Conservation (phyloP, 257 asterid species). For the Solanum verrucosum region DNA sequence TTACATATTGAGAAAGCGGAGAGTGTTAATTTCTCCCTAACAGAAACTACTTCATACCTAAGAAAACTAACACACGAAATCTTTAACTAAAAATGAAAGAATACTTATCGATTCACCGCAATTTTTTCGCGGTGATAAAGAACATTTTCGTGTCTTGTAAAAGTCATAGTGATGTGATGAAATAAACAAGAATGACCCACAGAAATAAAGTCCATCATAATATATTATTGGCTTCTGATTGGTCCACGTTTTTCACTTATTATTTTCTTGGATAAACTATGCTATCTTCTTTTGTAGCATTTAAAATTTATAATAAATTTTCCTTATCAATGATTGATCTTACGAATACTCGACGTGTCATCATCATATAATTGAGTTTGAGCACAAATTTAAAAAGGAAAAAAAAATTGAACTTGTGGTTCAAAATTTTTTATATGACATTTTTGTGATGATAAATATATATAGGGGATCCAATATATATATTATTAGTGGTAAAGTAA, state of each 20-base stretch:
- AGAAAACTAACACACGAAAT: not conserved
- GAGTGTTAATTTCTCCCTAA: not conserved
- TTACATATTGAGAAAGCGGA: accelerated
- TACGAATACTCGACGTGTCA: not conserved
- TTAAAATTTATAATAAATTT: not conserved
- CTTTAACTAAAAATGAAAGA: not conserved
- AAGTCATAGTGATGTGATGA: not conserved
- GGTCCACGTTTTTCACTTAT: not conserved
- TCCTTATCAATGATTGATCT: not conserved
- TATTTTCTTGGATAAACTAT: not conserved
- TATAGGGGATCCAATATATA: no score
- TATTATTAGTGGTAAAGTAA: no score
- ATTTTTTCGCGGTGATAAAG: not conserved
- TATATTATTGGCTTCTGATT: not conserved
- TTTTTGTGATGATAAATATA: no score
- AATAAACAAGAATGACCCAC: not conserved
- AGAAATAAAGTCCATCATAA: not conserved
- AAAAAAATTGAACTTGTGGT: not conserved
- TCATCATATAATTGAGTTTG: not conserved
- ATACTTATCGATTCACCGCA: not conserved
- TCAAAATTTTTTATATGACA: no score
- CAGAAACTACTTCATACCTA: not conserved
- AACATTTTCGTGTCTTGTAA: not conserved
- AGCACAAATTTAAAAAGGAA: not conserved
- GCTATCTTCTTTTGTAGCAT: not conserved